A percentile compares a stretch with the other conserved stretches of the same genome.
phyloP scores from a whole-genome alignment of 2,329 filamentous ascomycete genomes.

The Aspergillus novoparasiticus region DNA sequence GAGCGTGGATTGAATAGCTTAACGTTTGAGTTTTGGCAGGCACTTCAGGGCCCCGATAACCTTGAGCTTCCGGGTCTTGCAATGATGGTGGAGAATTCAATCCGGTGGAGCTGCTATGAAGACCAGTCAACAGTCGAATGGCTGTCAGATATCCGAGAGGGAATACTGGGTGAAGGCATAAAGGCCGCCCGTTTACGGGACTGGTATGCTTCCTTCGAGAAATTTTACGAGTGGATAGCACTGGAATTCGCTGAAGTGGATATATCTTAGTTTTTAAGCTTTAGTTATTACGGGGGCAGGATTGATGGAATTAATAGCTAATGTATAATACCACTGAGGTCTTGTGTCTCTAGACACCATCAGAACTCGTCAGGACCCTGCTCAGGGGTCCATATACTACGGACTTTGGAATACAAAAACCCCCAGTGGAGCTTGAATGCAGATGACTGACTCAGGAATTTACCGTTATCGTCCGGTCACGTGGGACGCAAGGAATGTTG shows the following conservation, averaged over 20 bases:
- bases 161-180: conserved; percentile 68
- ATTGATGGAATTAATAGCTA: not conserved
- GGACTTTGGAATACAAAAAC: not conserved
- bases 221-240: conserved; percentile 88
- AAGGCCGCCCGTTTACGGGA: conserved; percentile 74
- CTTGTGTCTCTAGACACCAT: not conserved
- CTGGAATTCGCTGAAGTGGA: conserved; percentile 66
- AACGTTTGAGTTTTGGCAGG: conserved; percentile 94
- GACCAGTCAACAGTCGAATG: conserved; percentile 73
- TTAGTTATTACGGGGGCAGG: too few relatives aligned
- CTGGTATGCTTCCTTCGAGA: conserved; percentile 83
- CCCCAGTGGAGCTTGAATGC: not conserved
- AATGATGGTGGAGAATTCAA: conserved; percentile 86
- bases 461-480: not conserved
- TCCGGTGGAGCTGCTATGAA: conserved; percentile 87
- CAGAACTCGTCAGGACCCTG: not conserved
- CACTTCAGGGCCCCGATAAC: conserved; percentile 87
- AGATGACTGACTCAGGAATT: not conserved
- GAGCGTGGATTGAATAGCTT: conserved; percentile 80
- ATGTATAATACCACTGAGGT: not conserved
- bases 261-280: conserved; percentile 28
- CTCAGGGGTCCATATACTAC: not conserved
- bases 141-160: conserved; percentile 71
- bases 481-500: not conserved
- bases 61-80: conserved; percentile 84